Percentiles rank a stretch among this genome's conserved stretches.
These are phyloP conservation scores for Myxozyma monticola DNA, from an alignment of 805 yeast species.

Conservation along the genomic window DNA sequence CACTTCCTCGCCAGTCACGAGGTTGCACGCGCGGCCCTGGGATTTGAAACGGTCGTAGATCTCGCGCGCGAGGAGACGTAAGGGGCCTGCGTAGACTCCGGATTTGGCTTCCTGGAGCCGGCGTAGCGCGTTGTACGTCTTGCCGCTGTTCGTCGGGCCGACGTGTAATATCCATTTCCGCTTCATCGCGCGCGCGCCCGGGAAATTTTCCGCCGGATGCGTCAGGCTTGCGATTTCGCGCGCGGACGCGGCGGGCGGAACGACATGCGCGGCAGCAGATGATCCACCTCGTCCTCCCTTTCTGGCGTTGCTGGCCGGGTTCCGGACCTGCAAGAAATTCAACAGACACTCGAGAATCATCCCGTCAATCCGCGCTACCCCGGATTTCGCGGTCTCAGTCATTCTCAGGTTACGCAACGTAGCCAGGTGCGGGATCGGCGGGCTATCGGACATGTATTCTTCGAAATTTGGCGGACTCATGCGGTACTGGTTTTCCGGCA, in stretches of 20 bases:
- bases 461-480: constrained; percentile 10
- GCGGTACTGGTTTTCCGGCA: constrained; percentile 3
- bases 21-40: constrained; percentile 70
- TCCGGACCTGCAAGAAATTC: constrained; percentile 3
- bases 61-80: constrained; percentile 87
- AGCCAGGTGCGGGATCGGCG: constrained; percentile 21
- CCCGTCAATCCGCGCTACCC: no score
- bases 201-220: constrained; percentile 77
- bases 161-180: constrained; percentile 87
- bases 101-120: constrained; percentile 61
- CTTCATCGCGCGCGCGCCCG: constrained; percentile 75
- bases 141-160: constrained; percentile 97
- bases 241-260: not conserved
- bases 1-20: constrained; percentile 95
- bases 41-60: constrained; percentile 76
- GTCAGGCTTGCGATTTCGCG: constrained; percentile 26
- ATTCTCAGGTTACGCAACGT: not conserved
- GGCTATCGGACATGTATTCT: constrained; percentile 14
- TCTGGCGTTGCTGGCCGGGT: not conserved
- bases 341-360: not conserved
- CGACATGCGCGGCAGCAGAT: no score
- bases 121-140: constrained; percentile 79
- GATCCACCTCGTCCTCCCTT: not conserved
- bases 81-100: constrained; percentile 94
- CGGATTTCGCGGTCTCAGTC: no score